Base-by-base conservation (phyloP, 129 eudicot species). In the Flaveria bidentis region DNA sequence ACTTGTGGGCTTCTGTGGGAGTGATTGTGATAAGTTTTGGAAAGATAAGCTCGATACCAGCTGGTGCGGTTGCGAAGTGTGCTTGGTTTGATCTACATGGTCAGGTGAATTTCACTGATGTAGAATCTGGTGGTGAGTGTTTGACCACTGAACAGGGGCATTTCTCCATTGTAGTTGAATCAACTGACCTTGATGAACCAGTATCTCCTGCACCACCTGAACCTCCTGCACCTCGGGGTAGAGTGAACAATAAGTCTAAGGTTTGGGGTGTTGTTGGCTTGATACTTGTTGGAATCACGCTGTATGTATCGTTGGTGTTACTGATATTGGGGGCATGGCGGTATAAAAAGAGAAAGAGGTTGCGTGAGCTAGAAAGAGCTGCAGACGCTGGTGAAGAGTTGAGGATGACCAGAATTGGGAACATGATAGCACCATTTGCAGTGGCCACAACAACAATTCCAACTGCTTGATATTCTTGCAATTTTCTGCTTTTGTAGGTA, bases 351-450 rank as follows among this genome's bases (percentile, higher is more conserved):
- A 85, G 84, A 81, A 93, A 85, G 80, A 76, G 86, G 63, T 85
- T 93, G 89, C 82, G 80, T 60, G 82, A 84, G 47, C 83, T 90
- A 86, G 97, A 86, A 85, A 81, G 81, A 71, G 98, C 97, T 74
- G 90, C 98, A 49, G 96, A 93, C 30, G 86, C 65, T 47, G 96
- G 97, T 67, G 98, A 90, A 81, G 87, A 91, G n/a, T 74, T 93
- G 82, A 82, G 83, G 9, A 88, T 90, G 96, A 86, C 92, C 2
- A 73, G 79, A 22, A 82, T 88, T 36, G 98, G 96, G 50, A 86
- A 72, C 82, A 82, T 88, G 44, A 88, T 80, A 82, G 96, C 91
- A 28, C 98, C 98, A 30, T 84, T 87, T 60, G 98, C 98, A 17
- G 78, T 78, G 36, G 86, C 82, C 49, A 93, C 98, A 68, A 75